phyloP scores from a whole-genome alignment of 2,329 filamentous ascomycete species.

The Tolypocladium nubicola region DNA sequence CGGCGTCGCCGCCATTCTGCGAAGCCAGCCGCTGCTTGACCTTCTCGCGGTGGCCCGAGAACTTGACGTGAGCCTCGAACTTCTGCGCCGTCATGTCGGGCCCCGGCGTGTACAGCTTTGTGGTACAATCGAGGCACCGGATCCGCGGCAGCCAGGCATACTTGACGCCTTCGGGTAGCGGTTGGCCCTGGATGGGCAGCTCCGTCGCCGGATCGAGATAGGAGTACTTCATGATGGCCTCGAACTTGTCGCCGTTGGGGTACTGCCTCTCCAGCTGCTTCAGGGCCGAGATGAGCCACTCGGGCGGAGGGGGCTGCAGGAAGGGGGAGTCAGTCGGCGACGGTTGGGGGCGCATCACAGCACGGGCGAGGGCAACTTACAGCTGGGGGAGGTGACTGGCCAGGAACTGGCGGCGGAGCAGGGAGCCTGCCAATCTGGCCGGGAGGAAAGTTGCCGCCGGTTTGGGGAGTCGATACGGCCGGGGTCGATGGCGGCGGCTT shows the following conservation, averaged over 20 bases:
- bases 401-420: conserved; percentile 50
- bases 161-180: conserved; percentile 53
- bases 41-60: conserved; percentile 65
- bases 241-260: conserved; percentile 67
- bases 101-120: conserved; percentile 86
- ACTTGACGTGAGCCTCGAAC: conserved; percentile 87
- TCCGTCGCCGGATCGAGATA: conserved; percentile 66
- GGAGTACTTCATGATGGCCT: conserved; percentile 83
- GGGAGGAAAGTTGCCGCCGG: conserved; percentile 28
- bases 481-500: conserved; percentile 28
- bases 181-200: conserved; percentile 46
- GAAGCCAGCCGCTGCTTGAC: conserved; percentile 33
- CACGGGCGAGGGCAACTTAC: conserved; percentile 38
- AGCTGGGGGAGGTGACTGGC: conserved; percentile 42
- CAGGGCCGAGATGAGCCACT: conserved; percentile 73
- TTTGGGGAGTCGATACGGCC: conserved; percentile 21
- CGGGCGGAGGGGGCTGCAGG: conserved; percentile 66
- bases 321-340: conserved; percentile 7
- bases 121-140: conserved; percentile 82
- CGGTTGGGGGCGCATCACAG: not conserved
- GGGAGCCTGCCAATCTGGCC: conserved; percentile 57
- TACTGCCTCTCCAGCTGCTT: conserved; percentile 59
- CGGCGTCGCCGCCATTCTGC: conserved; percentile 9
- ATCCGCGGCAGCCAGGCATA: conserved; percentile 84
- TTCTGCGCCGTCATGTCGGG: conserved; percentile 77